Conservation (phyloP, 208 protist genomes). For the Crithidia acanthocephali region DNA sequence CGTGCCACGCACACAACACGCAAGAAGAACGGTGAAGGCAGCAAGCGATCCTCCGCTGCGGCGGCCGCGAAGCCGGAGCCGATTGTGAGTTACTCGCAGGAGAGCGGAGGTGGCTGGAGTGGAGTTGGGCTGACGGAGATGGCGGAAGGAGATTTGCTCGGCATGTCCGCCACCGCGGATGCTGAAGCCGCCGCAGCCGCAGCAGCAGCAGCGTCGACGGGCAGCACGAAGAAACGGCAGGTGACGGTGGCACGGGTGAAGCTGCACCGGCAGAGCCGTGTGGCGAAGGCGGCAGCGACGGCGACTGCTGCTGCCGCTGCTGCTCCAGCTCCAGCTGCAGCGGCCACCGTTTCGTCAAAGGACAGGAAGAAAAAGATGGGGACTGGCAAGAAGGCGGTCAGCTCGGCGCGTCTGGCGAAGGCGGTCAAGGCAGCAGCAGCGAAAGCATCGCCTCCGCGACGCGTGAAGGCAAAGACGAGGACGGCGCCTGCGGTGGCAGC, state of each 20-base stretch:
- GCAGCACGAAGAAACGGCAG: not conserved
- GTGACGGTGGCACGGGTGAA: not conserved
- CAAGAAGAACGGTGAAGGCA: not conserved
- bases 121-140: conserved; percentile 8
- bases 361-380: no score
- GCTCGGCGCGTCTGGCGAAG: not conserved
- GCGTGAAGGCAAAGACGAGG: conserved; percentile 4
- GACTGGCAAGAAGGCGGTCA: not conserved
- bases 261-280: conserved; percentile 9
- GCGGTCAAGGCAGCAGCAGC: not conserved
- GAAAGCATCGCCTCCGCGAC: conserved; percentile 5
- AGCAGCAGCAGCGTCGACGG: not conserved
- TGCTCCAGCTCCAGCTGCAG: not conserved
- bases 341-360: no score
- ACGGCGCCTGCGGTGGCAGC: not conserved
- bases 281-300: not conserved
- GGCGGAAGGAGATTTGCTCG: conserved; percentile 30
- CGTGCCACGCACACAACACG: conserved; percentile 2
- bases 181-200: conserved; percentile 31
- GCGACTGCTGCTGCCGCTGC: not conserved
- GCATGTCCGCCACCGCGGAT: conserved; percentile 42
- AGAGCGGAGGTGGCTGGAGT: conserved; percentile 4
- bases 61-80: not conserved
- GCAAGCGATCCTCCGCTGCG: not conserved
- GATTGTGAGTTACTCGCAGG: conserved; percentile 17